Percentiles rank a stretch among this genome's conserved stretches.
Conservation (phyloP, 129 eudicot genomes). For the Chrysanthemum makinoi region DNA sequence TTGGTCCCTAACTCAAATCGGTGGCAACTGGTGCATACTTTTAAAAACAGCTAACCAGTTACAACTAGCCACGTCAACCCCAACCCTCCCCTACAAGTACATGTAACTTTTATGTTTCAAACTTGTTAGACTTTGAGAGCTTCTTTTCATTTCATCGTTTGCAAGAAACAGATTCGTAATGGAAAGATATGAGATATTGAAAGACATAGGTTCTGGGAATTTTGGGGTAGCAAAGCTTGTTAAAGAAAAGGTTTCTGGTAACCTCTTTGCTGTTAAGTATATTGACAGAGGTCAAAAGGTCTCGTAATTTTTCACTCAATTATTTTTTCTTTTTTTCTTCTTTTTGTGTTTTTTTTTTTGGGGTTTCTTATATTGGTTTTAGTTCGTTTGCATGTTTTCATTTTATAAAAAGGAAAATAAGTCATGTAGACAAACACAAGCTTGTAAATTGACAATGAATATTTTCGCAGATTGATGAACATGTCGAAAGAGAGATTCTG, state of each 20-base stretch:
- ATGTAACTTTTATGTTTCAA: not conserved
- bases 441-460: not conserved
- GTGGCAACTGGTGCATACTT: constrained; percentile 15
- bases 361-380: not conserved
- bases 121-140: constrained; percentile 9
- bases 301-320: not conserved
- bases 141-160: not conserved
- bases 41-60: constrained; percentile 23
- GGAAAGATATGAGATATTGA: constrained; percentile 69
- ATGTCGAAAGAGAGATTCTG: constrained; percentile 79
- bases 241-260: constrained; percentile 58
- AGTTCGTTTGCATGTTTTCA: not conserved
- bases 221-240: constrained; percentile 85
- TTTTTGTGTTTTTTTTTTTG: not conserved
- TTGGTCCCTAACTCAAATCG: constrained; percentile 23
- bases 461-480: constrained; percentile 62
- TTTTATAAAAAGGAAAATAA: too few relatives aligned
- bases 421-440: too few relatives aligned
- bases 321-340: not conserved
- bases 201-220: constrained; percentile 64
- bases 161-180: constrained; percentile 27
- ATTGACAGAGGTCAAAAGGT: constrained; percentile 86
- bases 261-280: constrained; percentile 69
- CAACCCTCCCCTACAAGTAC: not conserved
- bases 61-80: constrained; percentile 30